Evolutionary conservation across 2,329 filamentous ascomycete genomes (phyloP), one percentile per base, ranked within the genome.

Genomic region (Ophiocordyceps sinensis): DNA sequence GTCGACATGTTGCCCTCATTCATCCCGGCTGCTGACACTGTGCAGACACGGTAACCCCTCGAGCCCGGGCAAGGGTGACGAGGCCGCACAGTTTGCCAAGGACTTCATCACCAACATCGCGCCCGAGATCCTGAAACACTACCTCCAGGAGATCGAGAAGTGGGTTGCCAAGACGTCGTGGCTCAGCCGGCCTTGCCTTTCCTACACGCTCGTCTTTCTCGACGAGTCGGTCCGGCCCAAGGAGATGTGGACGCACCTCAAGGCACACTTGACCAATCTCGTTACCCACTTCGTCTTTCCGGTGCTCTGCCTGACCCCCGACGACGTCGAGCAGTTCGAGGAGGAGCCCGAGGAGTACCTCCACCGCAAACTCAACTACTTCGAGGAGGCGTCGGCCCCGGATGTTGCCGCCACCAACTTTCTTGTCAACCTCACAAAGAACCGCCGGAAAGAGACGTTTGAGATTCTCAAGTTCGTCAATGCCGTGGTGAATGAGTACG

Each of bases 191-290:
- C 85, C 88, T 32, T 91, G 88, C 51, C 69, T 96, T 46, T 94
- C 87, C 9, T 94, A 94, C 63, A 96, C 85, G 0, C 74, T 98
- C 45, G 82, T 91, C 50, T 98, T 93, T 66, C 71, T 98, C 56
- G 91, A 98, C 61, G 91, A 98, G 64, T 95, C 89, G 58, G 86
- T 96, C 53, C 88, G 91, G 58, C 91, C 91, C 37, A 96, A 95
- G 70, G 79, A 85, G 46, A 98, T 94, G 78, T 98, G 91, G 91
- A 77, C 80, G 48, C 79, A 94, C 53, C 74, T 98, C 51, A 93
- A 93, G 66, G 83, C 87, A 35, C 88, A 98, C 62, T 78, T 95
- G 62, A 87, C 87, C 49, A 93, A 85, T 56, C 74, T 98, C 40
- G 85, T 96, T 47, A 87, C 86, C 38, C 91, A 98, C 60, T 80